Evolutionary conservation across 192 early-diverging fungal species (phyloP).

Genomic region (Backusella parvicylindrica): DNA sequence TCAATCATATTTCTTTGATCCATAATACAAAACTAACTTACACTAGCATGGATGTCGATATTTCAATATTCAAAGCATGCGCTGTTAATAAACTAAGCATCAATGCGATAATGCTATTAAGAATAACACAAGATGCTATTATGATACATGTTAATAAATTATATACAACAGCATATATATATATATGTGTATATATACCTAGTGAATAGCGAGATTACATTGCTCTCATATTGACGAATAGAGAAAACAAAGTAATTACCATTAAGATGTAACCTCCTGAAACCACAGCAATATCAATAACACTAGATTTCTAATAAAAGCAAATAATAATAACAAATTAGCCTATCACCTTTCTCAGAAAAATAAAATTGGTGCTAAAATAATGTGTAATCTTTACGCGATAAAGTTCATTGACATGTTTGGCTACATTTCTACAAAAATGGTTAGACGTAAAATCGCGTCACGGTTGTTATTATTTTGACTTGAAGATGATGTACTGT

Average conservation of each 20-base stretch:
- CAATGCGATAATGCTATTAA: constrained; percentile 70
- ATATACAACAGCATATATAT: constrained; percentile 6
- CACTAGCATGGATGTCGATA: constrained; percentile 62
- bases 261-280: constrained; percentile 76
- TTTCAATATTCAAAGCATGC: constrained; percentile 58
- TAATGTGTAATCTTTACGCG: constrained; percentile 19
- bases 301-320: constrained; percentile 51
- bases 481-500: constrained; percentile 18
- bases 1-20: neutral
- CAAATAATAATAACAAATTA: neutral
- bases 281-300: constrained; percentile 73
- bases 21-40: neutral
- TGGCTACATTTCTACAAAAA: constrained; percentile 46
- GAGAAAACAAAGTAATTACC: constrained; percentile 68
- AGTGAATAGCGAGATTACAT: constrained; percentile 78
- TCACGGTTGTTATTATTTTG: constrained; percentile 41
- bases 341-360: neutral
- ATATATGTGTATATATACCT: constrained; percentile 24
- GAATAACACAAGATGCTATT: constrained; percentile 49
- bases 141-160: constrained; percentile 24
- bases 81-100: constrained; percentile 64
- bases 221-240: constrained; percentile 80
- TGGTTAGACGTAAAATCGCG: constrained; percentile 47
- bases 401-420: constrained; percentile 61
- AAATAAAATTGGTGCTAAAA: neutral